Base-by-base conservation (phyloP, 176 grass and related monocot genomes). In the Avena sativa region DNA sequence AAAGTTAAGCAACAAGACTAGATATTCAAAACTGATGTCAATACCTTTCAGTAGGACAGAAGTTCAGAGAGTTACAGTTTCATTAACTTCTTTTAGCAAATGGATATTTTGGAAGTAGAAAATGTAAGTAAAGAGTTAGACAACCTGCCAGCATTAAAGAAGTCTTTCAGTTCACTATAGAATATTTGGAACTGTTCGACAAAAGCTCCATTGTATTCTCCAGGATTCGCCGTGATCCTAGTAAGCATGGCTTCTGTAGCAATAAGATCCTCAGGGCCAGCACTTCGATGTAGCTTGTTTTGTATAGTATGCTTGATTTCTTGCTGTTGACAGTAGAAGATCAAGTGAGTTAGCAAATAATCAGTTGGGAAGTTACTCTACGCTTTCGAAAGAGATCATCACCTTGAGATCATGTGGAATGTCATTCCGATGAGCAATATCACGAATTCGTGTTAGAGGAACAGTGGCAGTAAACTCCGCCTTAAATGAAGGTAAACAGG, bases 261-360 rank as follows among this genome's bases (percentile, higher is more conserved):
- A 94, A 98, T 89, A 68, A 98, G 93, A 91, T 98, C 96, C 91
- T 98, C 96, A 40, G 96, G 96, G 73, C 96, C 96, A 87, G 96
- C 96, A 94, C 91, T 98, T 10, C 96, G 86, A 50, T 98, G 96
- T 89, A 98, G 93, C 81, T 98, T 98, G 89, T 98, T 98, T 92
- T 98, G 96, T 86, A 98, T 95, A 51, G 96, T 95, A 89, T 98
- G 96, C 76, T 98, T 98, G 62, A 98, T 98, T 90, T 98, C 96
- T 98, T 95, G 93, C 93, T 98, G 88, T 89, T 84, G 60, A 88
- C 76, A 86, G 19, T 43, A 91, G 61, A 79, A 86, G 52, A 51
- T 23, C 20, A 84, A 79, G 13, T 88, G 48, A 79, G 71, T 17
- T 17, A 80, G 78, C 26, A 87, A 82, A 76, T 76, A 86, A 74